Percentiles rank a stretch among this genome's conserved stretches.
Evolutionary conservation across 805 yeast species (phyloP).

Genomic region (Lipomyces sp.): DNA sequence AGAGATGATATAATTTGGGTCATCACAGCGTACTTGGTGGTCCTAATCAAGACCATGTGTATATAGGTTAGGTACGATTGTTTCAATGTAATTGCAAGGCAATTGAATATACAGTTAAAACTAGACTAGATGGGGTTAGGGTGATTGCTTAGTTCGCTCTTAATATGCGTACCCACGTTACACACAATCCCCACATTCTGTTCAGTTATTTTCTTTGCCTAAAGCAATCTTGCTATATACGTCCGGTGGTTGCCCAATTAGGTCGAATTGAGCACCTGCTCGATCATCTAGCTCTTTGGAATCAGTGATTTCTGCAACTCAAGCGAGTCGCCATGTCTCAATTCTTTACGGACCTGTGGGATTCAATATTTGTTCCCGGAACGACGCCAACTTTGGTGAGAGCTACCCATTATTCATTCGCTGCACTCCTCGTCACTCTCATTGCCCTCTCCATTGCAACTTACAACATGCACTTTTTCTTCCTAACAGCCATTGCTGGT

Average conservation of each 20-base stretch:
- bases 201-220: too few species aligned
- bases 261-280: too few species aligned
- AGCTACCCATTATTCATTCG: conserved; percentile 87
- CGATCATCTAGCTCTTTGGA: not conserved
- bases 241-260: too few species aligned
- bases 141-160: not conserved
- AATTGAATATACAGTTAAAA: too few species aligned
- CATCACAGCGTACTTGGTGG: not conserved
- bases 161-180: too few species aligned
- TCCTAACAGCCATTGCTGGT: conserved; percentile 59
- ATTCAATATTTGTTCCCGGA: conserved; percentile 90
- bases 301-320: not conserved
- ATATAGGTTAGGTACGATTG: not conserved
- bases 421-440: conserved; percentile 63
- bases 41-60: not conserved
- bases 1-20: not conserved
- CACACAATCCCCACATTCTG: too few species aligned
- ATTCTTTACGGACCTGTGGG: conserved; percentile 74
- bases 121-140: not conserved
- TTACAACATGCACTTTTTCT: conserved; percentile 67
- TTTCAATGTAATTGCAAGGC: too few species aligned
- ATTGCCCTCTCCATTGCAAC: conserved; percentile 61
- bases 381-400: conserved; percentile 84
- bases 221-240: too few species aligned
- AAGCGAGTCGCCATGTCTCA: conserved; percentile 17